These are phyloP conservation scores for Boletus bicolor DNA, from an alignment of 768 basidiomycete genomes.

Conservation along the genomic window DNA sequence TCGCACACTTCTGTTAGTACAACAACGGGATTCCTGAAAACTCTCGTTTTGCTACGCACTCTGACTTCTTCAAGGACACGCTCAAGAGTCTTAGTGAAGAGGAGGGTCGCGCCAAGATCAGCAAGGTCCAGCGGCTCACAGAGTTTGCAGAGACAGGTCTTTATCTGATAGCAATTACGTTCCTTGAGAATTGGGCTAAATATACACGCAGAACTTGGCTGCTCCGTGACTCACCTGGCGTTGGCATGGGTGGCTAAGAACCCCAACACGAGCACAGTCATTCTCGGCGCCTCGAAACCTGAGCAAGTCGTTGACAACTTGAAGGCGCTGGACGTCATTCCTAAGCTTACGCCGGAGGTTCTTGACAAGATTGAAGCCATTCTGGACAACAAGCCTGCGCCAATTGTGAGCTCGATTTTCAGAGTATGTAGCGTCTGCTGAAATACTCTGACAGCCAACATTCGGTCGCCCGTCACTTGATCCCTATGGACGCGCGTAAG, in stretches of 20 bases:
- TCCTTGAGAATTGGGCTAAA: neutral
- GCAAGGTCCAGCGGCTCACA: constrained; percentile 47
- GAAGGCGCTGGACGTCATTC: constrained; percentile 50
- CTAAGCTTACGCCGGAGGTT: constrained; percentile 52
- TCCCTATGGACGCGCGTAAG: constrained; percentile 21
- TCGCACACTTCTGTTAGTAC: constrained; percentile 28
- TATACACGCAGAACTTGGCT: constrained; percentile 38
- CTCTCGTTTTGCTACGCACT: constrained; percentile 49
- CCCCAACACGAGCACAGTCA: constrained; percentile 46
- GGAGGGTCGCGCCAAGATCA: constrained; percentile 44
- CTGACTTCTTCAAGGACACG: constrained; percentile 43
- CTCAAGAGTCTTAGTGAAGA: constrained; percentile 41
- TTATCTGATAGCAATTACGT: neutral
- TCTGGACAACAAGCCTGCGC: constrained; percentile 38
- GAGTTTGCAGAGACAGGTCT: constrained; percentile 39
- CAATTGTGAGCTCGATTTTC: constrained; percentile 23
- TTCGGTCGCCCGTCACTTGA: constrained; percentile 33
- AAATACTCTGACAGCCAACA: constrained; percentile 15
- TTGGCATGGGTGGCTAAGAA: constrained; percentile 55
- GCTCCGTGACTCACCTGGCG: constrained; percentile 47
- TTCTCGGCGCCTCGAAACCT: constrained; percentile 47
- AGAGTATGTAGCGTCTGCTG: neutral
- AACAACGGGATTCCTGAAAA: constrained; percentile 50
- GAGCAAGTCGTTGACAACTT: constrained; percentile 49
- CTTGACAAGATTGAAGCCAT: constrained; percentile 51